Conservation (phyloP, 129 eudicot species). For the Calendula officinalis region DNA sequence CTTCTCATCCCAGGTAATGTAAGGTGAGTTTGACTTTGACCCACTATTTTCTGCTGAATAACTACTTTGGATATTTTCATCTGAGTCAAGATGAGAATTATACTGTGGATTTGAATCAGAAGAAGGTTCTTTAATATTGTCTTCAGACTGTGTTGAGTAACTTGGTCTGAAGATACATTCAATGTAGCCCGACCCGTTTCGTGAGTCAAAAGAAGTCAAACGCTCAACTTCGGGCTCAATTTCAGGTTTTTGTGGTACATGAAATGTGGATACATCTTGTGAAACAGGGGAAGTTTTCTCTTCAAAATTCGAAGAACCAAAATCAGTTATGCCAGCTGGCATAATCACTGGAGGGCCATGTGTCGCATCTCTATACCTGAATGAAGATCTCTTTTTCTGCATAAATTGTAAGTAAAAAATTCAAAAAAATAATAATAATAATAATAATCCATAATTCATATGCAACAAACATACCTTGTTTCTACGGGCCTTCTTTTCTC, state of each 20-base stretch:
- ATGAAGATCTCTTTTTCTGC: conserved; percentile 63
- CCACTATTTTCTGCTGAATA: conserved; percentile 36
- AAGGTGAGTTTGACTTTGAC: conserved; percentile 43
- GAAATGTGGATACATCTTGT: conserved; percentile 44
- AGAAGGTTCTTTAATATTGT: conserved; percentile 47
- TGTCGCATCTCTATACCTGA: conserved; percentile 41
- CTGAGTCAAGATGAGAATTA: conserved; percentile 40
- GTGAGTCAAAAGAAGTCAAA: conserved; percentile 42
- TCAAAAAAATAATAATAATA: neutral
- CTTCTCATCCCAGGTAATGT: conserved; percentile 78
- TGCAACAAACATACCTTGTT: conserved; percentile 43
- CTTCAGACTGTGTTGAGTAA: conserved; percentile 47
- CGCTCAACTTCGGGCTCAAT: conserved; percentile 51
- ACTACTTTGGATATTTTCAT: conserved; percentile 33
- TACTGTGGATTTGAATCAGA: conserved; percentile 27
- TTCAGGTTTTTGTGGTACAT: conserved; percentile 28
- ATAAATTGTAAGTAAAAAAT: conserved; percentile 8
- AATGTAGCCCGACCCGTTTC: conserved; percentile 47
- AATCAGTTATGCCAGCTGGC: conserved; percentile 50
- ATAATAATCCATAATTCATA: neutral
- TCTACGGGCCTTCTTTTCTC: conserved; percentile 66
- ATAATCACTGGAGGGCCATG: conserved; percentile 37
- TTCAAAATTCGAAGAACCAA: conserved; percentile 31
- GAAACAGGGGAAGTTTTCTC: conserved; percentile 42
- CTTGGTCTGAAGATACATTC: conserved; percentile 62